Evolutionary conservation across 352 stramenopile species (phyloP).

Genomic region (Phytophthora kernoviae): DNA sequence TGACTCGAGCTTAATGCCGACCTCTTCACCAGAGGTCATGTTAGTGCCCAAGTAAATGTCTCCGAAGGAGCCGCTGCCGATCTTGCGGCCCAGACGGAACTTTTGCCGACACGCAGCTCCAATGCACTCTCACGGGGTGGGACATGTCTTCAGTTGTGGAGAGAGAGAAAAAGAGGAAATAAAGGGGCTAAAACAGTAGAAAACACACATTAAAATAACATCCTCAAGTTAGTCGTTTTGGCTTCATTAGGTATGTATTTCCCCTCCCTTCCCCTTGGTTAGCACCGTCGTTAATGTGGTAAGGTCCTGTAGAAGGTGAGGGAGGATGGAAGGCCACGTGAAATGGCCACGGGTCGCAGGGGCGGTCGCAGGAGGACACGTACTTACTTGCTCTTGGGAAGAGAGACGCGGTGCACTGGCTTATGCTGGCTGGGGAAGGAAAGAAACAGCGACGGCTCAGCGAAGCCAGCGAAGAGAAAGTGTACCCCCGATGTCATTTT

Average conservation of each 20-base stretch:
- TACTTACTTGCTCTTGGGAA: slow-evolving; percentile 34
- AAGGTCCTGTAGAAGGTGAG: no score
- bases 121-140: slow-evolving; percentile 78
- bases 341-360: background rate
- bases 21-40: slow-evolving; percentile 98
- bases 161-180: slow-evolving; percentile 12
- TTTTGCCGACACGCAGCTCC: slow-evolving; percentile 99
- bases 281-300: no score
- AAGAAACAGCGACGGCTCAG: slow-evolving; percentile 44
- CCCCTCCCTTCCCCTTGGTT: slow-evolving; percentile 9
- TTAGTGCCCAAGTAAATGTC: slow-evolving; percentile 99
- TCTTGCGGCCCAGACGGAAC: slow-evolving; percentile 99
- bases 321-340: background rate
- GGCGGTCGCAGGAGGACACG: background rate
- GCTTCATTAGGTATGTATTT: slow-evolving; percentile 1
- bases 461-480: slow-evolving; percentile 29
- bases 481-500: background rate
- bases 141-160: slow-evolving; percentile 47
- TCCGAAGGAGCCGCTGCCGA: slow-evolving; percentile 99
- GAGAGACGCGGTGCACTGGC: slow-evolving; percentile 30
- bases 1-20: slow-evolving; percentile 99
- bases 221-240: slow-evolving; percentile 15
- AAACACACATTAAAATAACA: no score
- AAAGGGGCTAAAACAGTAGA: slow-evolving; percentile 24
- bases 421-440: slow-evolving; percentile 38